phyloP scores from a whole-genome alignment of 768 basidiomycete genomes.

The Auricularia auricula-judae region DNA sequence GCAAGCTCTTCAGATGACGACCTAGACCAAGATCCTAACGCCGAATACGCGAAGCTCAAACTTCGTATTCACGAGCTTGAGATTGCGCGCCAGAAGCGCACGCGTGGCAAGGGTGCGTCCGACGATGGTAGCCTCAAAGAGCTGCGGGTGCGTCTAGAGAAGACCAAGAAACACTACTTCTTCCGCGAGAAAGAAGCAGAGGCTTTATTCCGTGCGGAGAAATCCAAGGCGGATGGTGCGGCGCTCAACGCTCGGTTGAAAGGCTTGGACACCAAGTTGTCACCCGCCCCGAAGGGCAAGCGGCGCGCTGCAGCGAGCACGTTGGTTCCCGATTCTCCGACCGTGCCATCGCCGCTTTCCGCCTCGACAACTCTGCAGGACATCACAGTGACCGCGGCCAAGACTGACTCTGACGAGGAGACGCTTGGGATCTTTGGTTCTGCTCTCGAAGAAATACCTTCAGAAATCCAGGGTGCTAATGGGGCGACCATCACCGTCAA shows the following conservation, averaged over 20 bases:
- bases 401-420: slow-evolving; percentile 41
- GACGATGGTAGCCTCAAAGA: slow-evolving; percentile 22
- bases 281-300: neutral
- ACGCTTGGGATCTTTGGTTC: slow-evolving; percentile 56
- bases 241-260: slow-evolving; percentile 15
- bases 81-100: slow-evolving; percentile 17
- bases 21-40: slow-evolving; percentile 39
- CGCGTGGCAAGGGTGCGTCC: slow-evolving; percentile 10
- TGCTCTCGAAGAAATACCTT: slow-evolving; percentile 57
- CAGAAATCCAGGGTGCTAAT: slow-evolving; percentile 24
- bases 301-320: neutral
- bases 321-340: slow-evolving; percentile 4
- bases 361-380: neutral
- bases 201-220: slow-evolving; percentile 40
- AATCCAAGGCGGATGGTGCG: slow-evolving; percentile 34
- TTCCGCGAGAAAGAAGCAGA: slow-evolving; percentile 63
- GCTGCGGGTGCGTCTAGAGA: slow-evolving; percentile 35
- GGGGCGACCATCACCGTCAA: slow-evolving; percentile 21
- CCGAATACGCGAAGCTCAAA: slow-evolving; percentile 53
- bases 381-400: slow-evolving; percentile 28
- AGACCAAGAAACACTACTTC: slow-evolving; percentile 48
- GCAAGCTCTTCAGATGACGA: slow-evolving; percentile 14
- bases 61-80: slow-evolving; percentile 41
- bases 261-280: slow-evolving; percentile 7
- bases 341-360: neutral